Evolutionary conservation across 306 rosid species (phyloP).

Genomic region (Acacia confusa): DNA sequence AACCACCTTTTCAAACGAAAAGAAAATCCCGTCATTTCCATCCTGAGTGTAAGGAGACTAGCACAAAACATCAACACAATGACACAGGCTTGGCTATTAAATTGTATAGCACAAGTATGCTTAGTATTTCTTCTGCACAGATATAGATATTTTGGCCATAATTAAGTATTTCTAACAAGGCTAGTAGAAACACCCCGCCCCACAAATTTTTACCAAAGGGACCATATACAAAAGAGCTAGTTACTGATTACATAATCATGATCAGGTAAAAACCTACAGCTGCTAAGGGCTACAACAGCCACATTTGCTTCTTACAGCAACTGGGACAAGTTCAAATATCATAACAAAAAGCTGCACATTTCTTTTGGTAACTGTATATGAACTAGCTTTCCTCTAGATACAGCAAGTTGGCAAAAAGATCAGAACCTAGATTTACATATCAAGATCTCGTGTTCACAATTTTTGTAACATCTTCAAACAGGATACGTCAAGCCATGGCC

Average conservation of each 20-base stretch:
- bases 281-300: neutral
- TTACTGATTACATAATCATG: neutral
- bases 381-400: neutral
- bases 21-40: too few species aligned
- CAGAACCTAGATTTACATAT: neutral
- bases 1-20: too few species aligned
- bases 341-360: neutral
- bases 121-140: neutral
- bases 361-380: neutral
- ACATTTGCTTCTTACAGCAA: neutral
- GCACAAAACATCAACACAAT: too few species aligned
- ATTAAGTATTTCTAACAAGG: neutral
- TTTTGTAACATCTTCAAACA: constrained; percentile 41
- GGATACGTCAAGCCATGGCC: constrained; percentile 63
- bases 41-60: too few species aligned
- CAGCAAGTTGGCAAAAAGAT: neutral
- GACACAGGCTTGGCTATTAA: neutral
- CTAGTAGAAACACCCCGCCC: neutral
- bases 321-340: neutral
- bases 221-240: neutral
- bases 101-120: neutral
- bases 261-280: neutral
- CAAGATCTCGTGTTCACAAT: constrained; percentile 18
- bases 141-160: neutral
- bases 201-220: neutral